phyloP scores from a whole-genome alignment of 2,329 filamentous ascomycete species.

The Cordyceps javanica region DNA sequence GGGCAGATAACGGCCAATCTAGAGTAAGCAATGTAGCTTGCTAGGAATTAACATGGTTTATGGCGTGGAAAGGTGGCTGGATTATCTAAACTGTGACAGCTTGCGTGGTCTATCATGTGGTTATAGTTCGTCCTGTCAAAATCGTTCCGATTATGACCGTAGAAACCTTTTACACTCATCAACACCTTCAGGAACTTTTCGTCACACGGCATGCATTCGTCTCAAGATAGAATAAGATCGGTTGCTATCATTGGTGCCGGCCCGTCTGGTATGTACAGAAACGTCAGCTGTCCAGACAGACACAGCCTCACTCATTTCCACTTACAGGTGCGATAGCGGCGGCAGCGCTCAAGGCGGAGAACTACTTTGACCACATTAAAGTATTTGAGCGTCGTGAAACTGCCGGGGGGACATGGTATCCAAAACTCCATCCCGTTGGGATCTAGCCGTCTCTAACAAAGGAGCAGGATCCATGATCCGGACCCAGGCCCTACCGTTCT shows the following conservation, averaged over 20 bases:
- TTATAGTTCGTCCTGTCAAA: background rate
- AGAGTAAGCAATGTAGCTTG: background rate
- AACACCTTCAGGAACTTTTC: background rate
- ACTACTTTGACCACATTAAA: constrained; percentile 34
- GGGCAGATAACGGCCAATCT: background rate
- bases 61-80: background rate
- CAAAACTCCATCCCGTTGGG: background rate
- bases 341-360: constrained; percentile 39
- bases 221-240: constrained; percentile 26
- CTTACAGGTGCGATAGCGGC: constrained; percentile 39
- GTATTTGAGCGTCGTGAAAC: constrained; percentile 38
- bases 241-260: constrained; percentile 39
- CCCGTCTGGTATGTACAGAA: constrained; percentile 29
- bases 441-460: background rate
- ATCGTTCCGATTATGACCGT: background rate
- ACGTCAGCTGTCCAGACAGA: background rate
- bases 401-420: constrained; percentile 40
- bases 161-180: background rate
- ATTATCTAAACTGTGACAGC: background rate
- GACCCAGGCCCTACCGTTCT: constrained; percentile 29
- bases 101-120: background rate
- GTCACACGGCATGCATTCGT: background rate
- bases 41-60: background rate
- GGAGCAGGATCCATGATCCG: constrained; percentile 44
- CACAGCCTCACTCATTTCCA: background rate